Percentiles rank a stretch among this genome's conserved stretches.
phyloP scores from a whole-genome alignment of 2,329 filamentous ascomycete species.

The Aspergillus sp. region DNA sequence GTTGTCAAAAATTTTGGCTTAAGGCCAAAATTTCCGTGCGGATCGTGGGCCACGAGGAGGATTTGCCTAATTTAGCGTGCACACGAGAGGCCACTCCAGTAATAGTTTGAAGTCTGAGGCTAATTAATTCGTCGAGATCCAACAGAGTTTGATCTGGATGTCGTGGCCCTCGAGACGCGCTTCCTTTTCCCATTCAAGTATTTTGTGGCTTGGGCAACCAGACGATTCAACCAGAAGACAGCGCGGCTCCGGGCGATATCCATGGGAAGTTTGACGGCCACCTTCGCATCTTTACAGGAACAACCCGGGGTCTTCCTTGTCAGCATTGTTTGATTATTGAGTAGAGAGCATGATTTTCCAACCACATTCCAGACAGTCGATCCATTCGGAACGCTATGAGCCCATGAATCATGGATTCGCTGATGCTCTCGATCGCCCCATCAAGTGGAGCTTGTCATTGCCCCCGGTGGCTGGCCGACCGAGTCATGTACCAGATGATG shows the following conservation, averaged over 20 bases:
- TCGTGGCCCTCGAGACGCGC: too few relatives aligned
- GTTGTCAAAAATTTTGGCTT: slow-evolving; percentile 4
- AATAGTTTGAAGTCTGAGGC: background rate
- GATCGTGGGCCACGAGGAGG: slow-evolving; percentile 6
- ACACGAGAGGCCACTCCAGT: background rate
- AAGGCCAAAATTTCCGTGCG: background rate
- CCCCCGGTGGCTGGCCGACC: slow-evolving; percentile 2
- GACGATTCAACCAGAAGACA: too few relatives aligned
- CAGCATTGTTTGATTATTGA: too few relatives aligned
- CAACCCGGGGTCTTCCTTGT: too few relatives aligned
- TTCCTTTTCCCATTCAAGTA: too few relatives aligned
- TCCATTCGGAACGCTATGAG: slow-evolving; percentile 6
- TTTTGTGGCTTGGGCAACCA: too few relatives aligned
- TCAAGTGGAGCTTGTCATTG: slow-evolving; percentile 12
- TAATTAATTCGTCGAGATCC: background rate
- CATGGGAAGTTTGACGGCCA: background rate
- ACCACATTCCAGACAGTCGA: background rate
- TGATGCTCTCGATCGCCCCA: slow-evolving; percentile 19
- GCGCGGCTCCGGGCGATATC: background rate
- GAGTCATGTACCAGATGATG: slow-evolving; percentile 8
- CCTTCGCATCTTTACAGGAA: too few relatives aligned
- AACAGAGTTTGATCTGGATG: background rate
- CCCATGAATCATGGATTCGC: slow-evolving; percentile 1
- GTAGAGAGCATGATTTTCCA: background rate
- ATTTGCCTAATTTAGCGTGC: slow-evolving; percentile 2